Conservation (phyloP, 2,329 filamentous ascomycete genomes). For the Aspergillus phoenicis region DNA sequence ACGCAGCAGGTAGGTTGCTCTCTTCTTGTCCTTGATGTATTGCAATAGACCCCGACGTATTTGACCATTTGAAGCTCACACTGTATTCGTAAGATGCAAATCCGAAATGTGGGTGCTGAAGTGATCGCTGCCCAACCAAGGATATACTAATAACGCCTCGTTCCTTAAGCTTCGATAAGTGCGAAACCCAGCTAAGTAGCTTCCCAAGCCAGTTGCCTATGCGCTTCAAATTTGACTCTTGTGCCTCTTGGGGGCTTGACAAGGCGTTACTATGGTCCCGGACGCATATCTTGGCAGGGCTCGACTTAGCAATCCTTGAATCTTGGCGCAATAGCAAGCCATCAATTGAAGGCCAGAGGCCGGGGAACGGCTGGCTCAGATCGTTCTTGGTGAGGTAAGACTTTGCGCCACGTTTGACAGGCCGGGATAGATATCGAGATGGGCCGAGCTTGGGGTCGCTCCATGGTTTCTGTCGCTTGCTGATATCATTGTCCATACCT, state of each 20-base stretch:
- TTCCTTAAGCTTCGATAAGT: not conserved
- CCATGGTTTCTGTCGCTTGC: constrained; percentile 1
- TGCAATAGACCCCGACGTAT: not conserved
- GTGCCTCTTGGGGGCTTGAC: not conserved
- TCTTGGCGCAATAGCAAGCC: constrained; percentile 16
- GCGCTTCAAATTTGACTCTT: not conserved
- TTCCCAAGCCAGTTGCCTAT: not conserved
- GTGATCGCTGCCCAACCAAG: not conserved
- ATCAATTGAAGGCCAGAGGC: constrained; percentile 18
- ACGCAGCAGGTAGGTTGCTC: not conserved
- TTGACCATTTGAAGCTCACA: not conserved
- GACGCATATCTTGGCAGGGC: not conserved
- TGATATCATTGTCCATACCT: not conserved
- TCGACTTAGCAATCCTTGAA: not conserved
- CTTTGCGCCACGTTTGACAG: not conserved
- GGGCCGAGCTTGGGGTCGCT: constrained; percentile 1
- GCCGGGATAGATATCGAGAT: constrained; percentile 9
- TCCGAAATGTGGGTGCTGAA: not conserved
- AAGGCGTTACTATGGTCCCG: not conserved
- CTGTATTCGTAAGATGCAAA: not conserved
- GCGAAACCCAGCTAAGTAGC: not conserved
- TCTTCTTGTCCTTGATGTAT: not conserved
- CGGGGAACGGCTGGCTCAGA: constrained; percentile 18
- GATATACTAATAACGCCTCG: not conserved
- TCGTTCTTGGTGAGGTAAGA: constrained; percentile 10